phyloP scores from a whole-genome alignment of 495 filamentous ascomycete genomes.

The Penicillium canescens region DNA sequence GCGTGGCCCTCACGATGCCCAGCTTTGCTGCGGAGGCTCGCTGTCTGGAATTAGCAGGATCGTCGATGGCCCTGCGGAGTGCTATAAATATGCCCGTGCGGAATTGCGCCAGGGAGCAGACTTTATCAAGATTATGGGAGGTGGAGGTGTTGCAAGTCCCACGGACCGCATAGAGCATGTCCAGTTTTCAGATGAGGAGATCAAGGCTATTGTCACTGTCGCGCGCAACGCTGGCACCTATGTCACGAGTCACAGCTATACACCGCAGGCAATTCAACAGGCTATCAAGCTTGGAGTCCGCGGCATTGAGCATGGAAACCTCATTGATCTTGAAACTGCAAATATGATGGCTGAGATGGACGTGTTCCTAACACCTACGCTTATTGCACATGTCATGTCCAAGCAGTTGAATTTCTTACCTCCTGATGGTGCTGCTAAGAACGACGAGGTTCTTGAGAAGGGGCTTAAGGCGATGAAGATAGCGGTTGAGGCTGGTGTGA shows the following conservation, averaged over 20 bases:
- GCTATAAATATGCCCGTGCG: conserved; percentile 47
- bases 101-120: conserved; percentile 52
- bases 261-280: conserved; percentile 46
- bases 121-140: conserved; percentile 60
- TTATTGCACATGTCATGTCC: conserved; percentile 53
- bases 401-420: conserved; percentile 41
- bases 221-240: conserved; percentile 48
- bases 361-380: conserved; percentile 51
- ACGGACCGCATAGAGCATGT: conserved; percentile 49
- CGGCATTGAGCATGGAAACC: conserved; percentile 58
- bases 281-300: conserved; percentile 53
- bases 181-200: conserved; percentile 55
- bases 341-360: conserved; percentile 42
- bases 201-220: conserved; percentile 47
- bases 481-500: conserved; percentile 46
- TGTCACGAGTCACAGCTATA: conserved; percentile 58
- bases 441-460: conserved; percentile 45
- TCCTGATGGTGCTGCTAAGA: conserved; percentile 40
- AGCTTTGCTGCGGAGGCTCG: conserved; percentile 41
- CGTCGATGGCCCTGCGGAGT: conserved; percentile 50
- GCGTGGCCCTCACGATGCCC: conserved; percentile 27
- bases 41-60: conserved; percentile 34
- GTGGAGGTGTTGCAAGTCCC: conserved; percentile 52
- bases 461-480: conserved; percentile 46
- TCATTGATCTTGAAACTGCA: conserved; percentile 52